Percentiles rank a stretch among this genome's conserved stretches.
Conservation (phyloP, 129 eudicot species). For the Heracleum sosnowskyi region DNA sequence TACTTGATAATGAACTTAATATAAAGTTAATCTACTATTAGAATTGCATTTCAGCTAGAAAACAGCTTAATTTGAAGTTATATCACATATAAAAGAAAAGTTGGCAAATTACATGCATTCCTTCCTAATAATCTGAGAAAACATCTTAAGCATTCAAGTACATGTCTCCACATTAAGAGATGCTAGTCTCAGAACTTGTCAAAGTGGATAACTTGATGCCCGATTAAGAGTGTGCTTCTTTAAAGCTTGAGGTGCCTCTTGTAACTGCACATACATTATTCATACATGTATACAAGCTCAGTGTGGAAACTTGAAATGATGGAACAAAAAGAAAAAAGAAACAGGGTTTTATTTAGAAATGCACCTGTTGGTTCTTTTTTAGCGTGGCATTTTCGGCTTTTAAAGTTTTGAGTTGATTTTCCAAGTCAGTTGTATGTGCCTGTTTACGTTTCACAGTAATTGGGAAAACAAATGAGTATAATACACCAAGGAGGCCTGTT, state of each 20-base stretch:
- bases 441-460: not conserved
- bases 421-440: not conserved
- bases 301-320: not conserved
- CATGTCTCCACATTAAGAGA: not conserved
- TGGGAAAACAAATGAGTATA: not conserved
- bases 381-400: not conserved
- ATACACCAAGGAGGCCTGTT: not conserved
- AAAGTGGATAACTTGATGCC: not conserved
- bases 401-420: not conserved
- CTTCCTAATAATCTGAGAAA: not conserved
- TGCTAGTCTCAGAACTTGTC: not conserved
- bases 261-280: not conserved
- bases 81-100: not conserved
- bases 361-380: not conserved
- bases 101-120: slow-evolving; percentile 1
- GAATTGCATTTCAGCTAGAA: no score
- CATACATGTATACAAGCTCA: not conserved
- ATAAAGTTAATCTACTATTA: no score
- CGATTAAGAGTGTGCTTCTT: not conserved
- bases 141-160: not conserved
- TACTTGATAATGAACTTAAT: no score
- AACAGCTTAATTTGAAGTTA: no score
- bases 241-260: not conserved
- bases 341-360: not conserved
- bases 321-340: no score